A percentile compares a stretch with the other conserved stretches of the same genome.
These are phyloP conservation scores for Ceratobasidium sp. DNA, from an alignment of 1,284 basidiomycete genomes.

Conservation along the genomic window DNA sequence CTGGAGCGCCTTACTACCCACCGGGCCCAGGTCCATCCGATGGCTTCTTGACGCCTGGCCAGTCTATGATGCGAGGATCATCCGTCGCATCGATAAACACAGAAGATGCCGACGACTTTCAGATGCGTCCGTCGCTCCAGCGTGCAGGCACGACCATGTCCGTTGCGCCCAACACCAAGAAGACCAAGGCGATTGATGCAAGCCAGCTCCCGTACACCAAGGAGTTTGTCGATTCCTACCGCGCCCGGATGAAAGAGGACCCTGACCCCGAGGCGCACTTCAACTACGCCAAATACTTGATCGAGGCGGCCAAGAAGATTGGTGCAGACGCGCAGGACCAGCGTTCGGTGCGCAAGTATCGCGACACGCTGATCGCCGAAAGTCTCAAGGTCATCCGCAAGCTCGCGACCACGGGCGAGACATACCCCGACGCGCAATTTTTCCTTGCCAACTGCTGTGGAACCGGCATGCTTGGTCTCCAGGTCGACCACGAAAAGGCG, in stretches of 20 bases:
- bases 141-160: constrained; percentile 65
- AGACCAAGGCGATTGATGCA: constrained; percentile 81
- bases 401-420: constrained; percentile 85
- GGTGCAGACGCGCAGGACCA: constrained; percentile 76
- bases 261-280: constrained; percentile 99
- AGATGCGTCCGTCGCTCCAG: constrained; percentile 59
- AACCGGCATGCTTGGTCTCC: constrained; percentile 90
- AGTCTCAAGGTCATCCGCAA: constrained; percentile 91
- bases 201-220: constrained; percentile 91
- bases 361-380: constrained; percentile 86
- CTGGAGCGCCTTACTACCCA: constrained; percentile 8
- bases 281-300: constrained; percentile 94
- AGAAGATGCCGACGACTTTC: constrained; percentile 33
- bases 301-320: constrained; percentile 97
- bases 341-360: constrained; percentile 83
- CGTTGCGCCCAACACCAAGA: constrained; percentile 68
- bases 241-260: constrained; percentile 94
- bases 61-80: constrained; percentile 21
- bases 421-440: constrained; percentile 98
- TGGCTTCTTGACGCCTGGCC: constrained; percentile 25
- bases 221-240: constrained; percentile 96
- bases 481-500: constrained; percentile 96
- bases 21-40: constrained; percentile 14
- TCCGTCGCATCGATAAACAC: constrained; percentile 18
- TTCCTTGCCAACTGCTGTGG: constrained; percentile 98